A percentile compares a stretch with the other conserved stretches of the same genome.
Evolutionary conservation across 139 green algal genomes (phyloP).

Genomic region (Coelastrella sp.): DNA sequence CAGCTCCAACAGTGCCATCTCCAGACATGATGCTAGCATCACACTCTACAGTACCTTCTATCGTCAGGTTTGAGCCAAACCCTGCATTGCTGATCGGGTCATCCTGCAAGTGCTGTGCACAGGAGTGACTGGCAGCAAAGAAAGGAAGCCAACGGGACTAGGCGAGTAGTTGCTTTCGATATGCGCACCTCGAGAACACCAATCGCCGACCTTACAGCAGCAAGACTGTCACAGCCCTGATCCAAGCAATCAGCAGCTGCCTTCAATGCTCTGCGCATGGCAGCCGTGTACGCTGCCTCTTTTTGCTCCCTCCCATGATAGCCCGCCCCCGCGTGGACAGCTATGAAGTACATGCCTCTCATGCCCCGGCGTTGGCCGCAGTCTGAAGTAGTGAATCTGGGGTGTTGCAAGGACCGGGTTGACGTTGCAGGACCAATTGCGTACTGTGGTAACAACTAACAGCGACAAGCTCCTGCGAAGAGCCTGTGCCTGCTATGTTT

Average conservation of each 20-base stretch:
- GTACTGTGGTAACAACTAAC: too few species aligned
- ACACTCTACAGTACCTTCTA: slow-evolving; percentile 80
- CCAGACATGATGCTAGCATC: slow-evolving; percentile 84
- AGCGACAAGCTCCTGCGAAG: too few species aligned
- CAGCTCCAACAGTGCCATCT: slow-evolving; percentile 72
- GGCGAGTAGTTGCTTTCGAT: neutral
- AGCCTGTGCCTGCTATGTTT: neutral
- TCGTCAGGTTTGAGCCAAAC: slow-evolving; percentile 80
- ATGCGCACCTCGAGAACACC: slow-evolving; percentile 63
- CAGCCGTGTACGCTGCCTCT: slow-evolving; percentile 67
- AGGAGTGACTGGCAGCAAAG: neutral
- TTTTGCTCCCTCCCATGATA: slow-evolving; percentile 56
- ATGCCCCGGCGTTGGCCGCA: too few species aligned
- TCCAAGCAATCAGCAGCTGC: slow-evolving; percentile 54
- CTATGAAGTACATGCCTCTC: slow-evolving; percentile 60
- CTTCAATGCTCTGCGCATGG: slow-evolving; percentile 62
- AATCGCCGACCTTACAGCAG: slow-evolving; percentile 69
- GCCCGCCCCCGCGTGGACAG: slow-evolving; percentile 82
- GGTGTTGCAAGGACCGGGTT: too few species aligned
- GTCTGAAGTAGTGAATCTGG: too few species aligned
- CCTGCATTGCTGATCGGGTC: slow-evolving; percentile 79
- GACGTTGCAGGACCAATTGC: too few species aligned
- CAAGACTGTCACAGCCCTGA: slow-evolving; percentile 29
- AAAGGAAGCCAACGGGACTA: neutral
- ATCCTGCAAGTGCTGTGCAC: slow-evolving; percentile 62